Percentiles rank a stretch among this genome's conserved stretches.
These are phyloP conservation scores for Plasmodium vivax DNA, from an alignment of 169 alveolate species.

Conservation along the genomic window DNA sequence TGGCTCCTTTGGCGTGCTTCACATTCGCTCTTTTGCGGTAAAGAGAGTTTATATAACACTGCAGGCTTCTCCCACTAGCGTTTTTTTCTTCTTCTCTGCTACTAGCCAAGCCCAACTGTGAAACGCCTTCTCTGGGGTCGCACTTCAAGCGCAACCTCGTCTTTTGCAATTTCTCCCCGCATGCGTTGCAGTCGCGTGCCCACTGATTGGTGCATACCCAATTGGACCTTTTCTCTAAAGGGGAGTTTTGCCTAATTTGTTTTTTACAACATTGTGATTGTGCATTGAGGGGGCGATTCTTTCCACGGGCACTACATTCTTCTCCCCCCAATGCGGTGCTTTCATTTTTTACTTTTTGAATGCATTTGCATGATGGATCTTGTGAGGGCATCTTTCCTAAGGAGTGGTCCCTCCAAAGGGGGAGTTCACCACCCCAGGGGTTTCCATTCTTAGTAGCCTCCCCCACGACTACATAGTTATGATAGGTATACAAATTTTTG, in stretches of 20 bases:
- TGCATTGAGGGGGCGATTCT: not conserved
- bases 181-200: not conserved
- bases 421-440: not conserved
- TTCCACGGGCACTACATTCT: not conserved
- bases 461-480: slow-evolving; percentile 2
- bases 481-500: slow-evolving; percentile 6
- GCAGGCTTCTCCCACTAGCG: not conserved
- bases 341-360: not conserved
- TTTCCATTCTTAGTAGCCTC: not conserved
- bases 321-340: not conserved
- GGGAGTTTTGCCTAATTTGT: not conserved
- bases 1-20: not conserved
- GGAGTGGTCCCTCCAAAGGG: not conserved
- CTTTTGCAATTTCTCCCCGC: not conserved
- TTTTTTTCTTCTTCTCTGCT: not conserved
- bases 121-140: not conserved
- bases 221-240: not conserved
- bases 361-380: not conserved
- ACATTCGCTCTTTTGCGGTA: not conserved
- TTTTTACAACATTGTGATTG: not conserved
- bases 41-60: not conserved
- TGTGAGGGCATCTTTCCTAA: not conserved
- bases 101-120: not conserved
- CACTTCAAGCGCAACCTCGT: not conserved
- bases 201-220: not conserved